phyloP scores from a whole-genome alignment of 2,329 filamentous ascomycete genomes.

The Sarocladium brachiariae region DNA sequence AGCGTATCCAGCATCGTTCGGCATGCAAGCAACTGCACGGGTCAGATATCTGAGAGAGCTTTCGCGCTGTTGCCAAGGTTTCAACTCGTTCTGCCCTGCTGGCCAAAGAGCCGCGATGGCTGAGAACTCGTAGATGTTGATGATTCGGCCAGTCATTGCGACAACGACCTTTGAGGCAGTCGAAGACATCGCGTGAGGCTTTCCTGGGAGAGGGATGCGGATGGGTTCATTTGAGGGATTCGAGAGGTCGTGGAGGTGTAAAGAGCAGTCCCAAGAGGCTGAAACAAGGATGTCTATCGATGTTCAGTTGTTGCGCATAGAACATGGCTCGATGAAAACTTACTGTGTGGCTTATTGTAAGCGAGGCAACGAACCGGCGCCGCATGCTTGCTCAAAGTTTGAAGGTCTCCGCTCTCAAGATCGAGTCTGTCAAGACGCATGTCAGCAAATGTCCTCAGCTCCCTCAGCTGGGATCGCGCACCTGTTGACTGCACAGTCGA shows the following conservation, averaged over 20 bases:
- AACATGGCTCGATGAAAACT: slow-evolving; percentile 18
- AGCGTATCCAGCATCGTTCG: slow-evolving; percentile 89
- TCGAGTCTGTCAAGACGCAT: slow-evolving; percentile 44
- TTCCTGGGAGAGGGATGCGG: slow-evolving; percentile 67
- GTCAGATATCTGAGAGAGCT: slow-evolving; percentile 96
- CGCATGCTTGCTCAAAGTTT: slow-evolving; percentile 69
- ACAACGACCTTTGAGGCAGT: slow-evolving; percentile 79
- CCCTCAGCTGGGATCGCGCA: slow-evolving; percentile 25
- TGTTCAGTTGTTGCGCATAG: neutral
- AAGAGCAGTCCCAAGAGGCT: slow-evolving; percentile 85
- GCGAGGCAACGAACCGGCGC: slow-evolving; percentile 77
- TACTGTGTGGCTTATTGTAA: slow-evolving; percentile 68
- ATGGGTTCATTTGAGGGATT: slow-evolving; percentile 48
- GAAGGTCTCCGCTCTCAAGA: slow-evolving; percentile 64
- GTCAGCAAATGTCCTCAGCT: neutral
- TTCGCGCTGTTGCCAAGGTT: slow-evolving; percentile 90
- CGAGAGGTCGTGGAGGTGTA: slow-evolving; percentile 71
- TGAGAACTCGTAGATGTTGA: slow-evolving; percentile 88
- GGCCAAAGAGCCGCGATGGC: slow-evolving; percentile 52
- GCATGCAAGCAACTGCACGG: slow-evolving; percentile 89
- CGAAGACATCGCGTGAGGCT: slow-evolving; percentile 80
- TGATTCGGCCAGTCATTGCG: slow-evolving; percentile 88
- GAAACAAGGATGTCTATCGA: slow-evolving; percentile 68
- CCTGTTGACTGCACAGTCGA: slow-evolving; percentile 82
- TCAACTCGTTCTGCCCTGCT: slow-evolving; percentile 39